Percentiles rank a stretch among this genome's conserved stretches.
Evolutionary conservation across 139 green algal species (phyloP).

Genomic region (Deuterostichococcus epilithicus): DNA sequence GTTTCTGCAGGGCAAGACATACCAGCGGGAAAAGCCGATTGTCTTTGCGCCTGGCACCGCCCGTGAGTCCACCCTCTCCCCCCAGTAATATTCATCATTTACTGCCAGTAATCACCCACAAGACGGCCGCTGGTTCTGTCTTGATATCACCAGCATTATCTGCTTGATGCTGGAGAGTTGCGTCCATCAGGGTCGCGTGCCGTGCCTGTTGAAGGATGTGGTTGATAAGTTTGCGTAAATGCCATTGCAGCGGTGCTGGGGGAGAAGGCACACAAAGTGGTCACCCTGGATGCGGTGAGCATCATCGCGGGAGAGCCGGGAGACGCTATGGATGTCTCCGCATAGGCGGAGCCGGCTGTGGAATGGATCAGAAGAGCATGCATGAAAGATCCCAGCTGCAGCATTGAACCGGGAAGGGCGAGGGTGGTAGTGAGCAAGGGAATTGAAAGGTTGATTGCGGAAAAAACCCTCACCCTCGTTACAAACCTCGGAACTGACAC

Average conservation of each 20-base stretch:
- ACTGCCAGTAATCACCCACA: background rate
- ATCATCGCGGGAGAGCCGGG: slow-evolving; percentile 50
- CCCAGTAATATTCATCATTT: background rate
- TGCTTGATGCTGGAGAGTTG: background rate
- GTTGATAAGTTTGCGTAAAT: background rate
- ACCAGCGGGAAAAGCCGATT: slow-evolving; percentile 72
- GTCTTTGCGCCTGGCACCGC: slow-evolving; percentile 64
- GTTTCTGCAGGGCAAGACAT: slow-evolving; percentile 78
- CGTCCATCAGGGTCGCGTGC: background rate
- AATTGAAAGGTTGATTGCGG: no score
- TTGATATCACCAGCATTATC: background rate
- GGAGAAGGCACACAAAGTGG: slow-evolving; percentile 36
- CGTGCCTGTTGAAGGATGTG: background rate
- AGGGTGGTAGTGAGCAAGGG: no score
- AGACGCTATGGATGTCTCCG: slow-evolving; percentile 61
- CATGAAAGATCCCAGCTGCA: no score
- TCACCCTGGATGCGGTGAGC: slow-evolving; percentile 50
- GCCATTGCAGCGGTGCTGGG: slow-evolving; percentile 49
- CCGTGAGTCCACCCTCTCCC: slow-evolving; percentile 34
- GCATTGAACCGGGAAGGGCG: no score
- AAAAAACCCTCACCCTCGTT: no score
- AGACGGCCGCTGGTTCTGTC: background rate
- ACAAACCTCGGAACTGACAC: no score
- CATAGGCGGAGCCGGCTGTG: background rate
- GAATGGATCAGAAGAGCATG: no score